A percentile compares a stretch with the other conserved stretches of the same genome.
Evolutionary conservation across 352 stramenopile species (phyloP).

Genomic region (Pythium rhizo-oryzae): DNA sequence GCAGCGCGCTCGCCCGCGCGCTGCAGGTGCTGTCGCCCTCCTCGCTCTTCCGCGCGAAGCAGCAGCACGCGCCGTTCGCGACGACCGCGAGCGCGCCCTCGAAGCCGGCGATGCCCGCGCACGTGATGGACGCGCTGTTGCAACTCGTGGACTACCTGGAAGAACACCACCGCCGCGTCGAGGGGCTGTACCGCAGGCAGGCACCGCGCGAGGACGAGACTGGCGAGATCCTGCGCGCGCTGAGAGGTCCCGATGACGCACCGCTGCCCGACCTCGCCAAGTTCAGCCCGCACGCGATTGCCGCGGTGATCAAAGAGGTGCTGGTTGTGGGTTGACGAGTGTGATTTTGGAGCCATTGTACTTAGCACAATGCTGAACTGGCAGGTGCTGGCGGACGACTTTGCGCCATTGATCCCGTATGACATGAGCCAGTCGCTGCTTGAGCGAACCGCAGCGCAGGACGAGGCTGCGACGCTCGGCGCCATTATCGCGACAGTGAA

Average conservation of each 20-base stretch:
- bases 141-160: slow-evolving; percentile 54
- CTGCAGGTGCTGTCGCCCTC: slow-evolving; percentile 25
- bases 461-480: slow-evolving; percentile 6
- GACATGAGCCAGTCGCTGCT: slow-evolving; percentile 40
- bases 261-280: slow-evolving; percentile 39
- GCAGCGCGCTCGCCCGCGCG: slow-evolving; percentile 21
- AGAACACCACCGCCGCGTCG: slow-evolving; percentile 43
- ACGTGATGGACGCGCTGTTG: slow-evolving; percentile 36
- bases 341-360: not conserved
- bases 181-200: slow-evolving; percentile 55
- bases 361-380: not conserved
- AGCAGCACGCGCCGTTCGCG: slow-evolving; percentile 17
- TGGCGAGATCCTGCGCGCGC: slow-evolving; percentile 26
- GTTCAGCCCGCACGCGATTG: slow-evolving; percentile 51
- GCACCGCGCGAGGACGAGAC: slow-evolving; percentile 32
- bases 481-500: slow-evolving; percentile 37
- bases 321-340: not conserved
- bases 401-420: slow-evolving; percentile 48
- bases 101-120: slow-evolving; percentile 36
- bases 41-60: slow-evolving; percentile 8
- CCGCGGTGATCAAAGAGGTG: slow-evolving; percentile 48
- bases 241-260: not conserved
- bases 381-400: slow-evolving; percentile 42
- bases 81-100: too few species aligned
- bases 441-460: slow-evolving; percentile 15